phyloP scores from a whole-genome alignment of 1,139 yeast genomes.

The Blastobotrys apis region DNA sequence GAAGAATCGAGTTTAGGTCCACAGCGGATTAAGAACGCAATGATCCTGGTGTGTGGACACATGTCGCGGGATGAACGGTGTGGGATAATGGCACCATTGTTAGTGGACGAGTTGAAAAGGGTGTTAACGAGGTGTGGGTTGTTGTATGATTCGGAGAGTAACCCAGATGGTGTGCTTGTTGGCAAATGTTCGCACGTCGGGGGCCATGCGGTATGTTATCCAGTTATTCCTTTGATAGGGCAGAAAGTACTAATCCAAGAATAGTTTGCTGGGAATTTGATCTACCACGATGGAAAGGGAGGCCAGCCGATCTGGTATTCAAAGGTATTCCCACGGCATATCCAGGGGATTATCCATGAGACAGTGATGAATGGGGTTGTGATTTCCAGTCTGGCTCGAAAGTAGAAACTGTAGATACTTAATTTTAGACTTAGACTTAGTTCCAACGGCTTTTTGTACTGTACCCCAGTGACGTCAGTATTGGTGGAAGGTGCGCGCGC shows the following conservation, averaged over 20 bases:
- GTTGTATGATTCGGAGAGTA: conserved; percentile 24
- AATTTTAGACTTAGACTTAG: not conserved
- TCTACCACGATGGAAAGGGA: conserved; percentile 42
- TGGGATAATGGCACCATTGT: conserved; percentile 57
- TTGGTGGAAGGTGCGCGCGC: no score
- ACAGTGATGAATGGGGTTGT: conserved; percentile 47
- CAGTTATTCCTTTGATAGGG: not conserved
- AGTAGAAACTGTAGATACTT: not conserved
- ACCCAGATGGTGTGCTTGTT: conserved; percentile 40
- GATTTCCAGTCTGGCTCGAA: conserved; percentile 51
- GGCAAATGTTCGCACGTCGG: conserved; percentile 68
- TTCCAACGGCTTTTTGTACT: no score
- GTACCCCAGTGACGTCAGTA: no score
- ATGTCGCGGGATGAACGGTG: conserved; percentile 59
- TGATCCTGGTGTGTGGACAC: conserved; percentile 63
- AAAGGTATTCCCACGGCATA: conserved; percentile 56
- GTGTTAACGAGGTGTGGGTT: conserved; percentile 39
- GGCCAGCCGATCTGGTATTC: conserved; percentile 63
- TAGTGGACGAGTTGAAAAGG: conserved; percentile 47
- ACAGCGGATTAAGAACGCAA: conserved; percentile 10
- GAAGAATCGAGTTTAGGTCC: not conserved
- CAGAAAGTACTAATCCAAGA: not conserved
- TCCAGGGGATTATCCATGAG: conserved; percentile 59
- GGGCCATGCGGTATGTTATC: conserved; percentile 48
- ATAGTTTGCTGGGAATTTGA: conserved; percentile 67